Base-by-base conservation (phyloP, 169 alveolate genomes). In the Plasmodium gaboni region DNA sequence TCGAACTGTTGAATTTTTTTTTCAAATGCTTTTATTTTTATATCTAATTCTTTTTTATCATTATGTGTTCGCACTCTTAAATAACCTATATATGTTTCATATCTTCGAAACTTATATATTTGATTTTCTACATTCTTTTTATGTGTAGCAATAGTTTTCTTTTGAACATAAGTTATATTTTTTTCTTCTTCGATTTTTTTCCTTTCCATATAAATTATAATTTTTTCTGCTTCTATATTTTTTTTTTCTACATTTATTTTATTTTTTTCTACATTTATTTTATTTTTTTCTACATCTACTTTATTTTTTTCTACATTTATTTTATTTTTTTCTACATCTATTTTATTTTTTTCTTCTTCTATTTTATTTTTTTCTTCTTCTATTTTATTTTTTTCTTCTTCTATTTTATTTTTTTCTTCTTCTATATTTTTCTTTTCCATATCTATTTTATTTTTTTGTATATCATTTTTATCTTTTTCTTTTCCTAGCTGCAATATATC, bases 321-420 rank as follows among this genome's bases (percentile, higher is more conserved):
- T 50, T 5, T 50, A 53, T 59, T 65, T 63, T 19, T 61, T 19
- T 24, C 78, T 71, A 72, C 87, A 55, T 46, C 80, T 83, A 42
- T 74, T 5, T 46, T 73, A 2, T 2, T 64, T 68, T 28, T 10
- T 63, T 55, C 57, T 63, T 60, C 88, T 71, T 50, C 60, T 88
- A 24, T 32, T 88, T 46, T 87, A 67, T 42, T 76, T 88, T 46
- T 76, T 24, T 24, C 69, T 4, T 50, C 74, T 64, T 24, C 72
- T 80, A 6, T 71, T 15, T 15, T 73, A 68, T 15, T 88, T 83
- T 53, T 68, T 63, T 50, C 60, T 5, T 50, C 44, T 2, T 50
- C 60, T 50, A 50, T 4, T 7, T 4, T 50, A 12, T 50, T 50
- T 50, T 1, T 50, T 7, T 50, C 12, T 2, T 4, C 2, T 2